phyloP scores from a whole-genome alignment of 495 filamentous ascomycete species.

The Rostrohypoxylon terebratum region DNA sequence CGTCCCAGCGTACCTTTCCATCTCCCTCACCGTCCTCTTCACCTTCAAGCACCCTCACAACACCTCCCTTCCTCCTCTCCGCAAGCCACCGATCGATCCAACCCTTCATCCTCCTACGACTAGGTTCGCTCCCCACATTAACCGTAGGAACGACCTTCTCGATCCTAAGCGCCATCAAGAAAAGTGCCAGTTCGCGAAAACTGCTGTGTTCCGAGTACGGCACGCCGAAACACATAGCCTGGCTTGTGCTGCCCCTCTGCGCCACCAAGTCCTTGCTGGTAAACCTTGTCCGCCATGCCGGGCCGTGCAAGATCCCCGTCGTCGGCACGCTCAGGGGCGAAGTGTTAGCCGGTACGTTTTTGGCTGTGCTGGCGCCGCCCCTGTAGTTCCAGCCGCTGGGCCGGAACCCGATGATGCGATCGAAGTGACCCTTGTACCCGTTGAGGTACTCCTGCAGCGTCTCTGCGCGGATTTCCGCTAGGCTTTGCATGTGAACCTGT shows the following conservation, averaged over 20 bases:
- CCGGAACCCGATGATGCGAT: conserved; percentile 88
- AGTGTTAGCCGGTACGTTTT: conserved; percentile 46
- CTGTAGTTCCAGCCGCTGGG: conserved; percentile 60
- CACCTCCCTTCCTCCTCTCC: conserved; percentile 84
- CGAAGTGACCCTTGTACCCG: conserved; percentile 78
- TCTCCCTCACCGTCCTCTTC: conserved; percentile 44
- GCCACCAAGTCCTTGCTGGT: conserved; percentile 73
- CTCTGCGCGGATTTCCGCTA: conserved; percentile 90
- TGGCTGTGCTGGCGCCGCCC: conserved; percentile 8
- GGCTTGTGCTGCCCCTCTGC: conserved; percentile 79
- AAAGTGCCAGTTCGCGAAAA: conserved; percentile 93
- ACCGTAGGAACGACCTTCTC: conserved; percentile 93
- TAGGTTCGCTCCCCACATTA: conserved; percentile 76
- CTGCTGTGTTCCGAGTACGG: conserved; percentile 96
- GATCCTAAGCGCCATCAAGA: conserved; percentile 86
- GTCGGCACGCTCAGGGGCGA: conserved; percentile 53
- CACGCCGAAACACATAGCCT: conserved; percentile 86
- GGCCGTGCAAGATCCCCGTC: conserved; percentile 74
- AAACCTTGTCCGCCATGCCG: conserved; percentile 79
- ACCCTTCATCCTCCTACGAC: conserved; percentile 83
- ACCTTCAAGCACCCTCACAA: conserved; percentile 66
- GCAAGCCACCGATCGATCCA: conserved; percentile 90
- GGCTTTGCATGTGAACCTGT: conserved; percentile 96
- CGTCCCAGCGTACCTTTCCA: conserved; percentile 52
- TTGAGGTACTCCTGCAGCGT: conserved; percentile 90